A percentile compares a stretch with the other conserved stretches of the same genome.
Conservation (phyloP, 306 rosid genomes). For the Prunus padus region DNA sequence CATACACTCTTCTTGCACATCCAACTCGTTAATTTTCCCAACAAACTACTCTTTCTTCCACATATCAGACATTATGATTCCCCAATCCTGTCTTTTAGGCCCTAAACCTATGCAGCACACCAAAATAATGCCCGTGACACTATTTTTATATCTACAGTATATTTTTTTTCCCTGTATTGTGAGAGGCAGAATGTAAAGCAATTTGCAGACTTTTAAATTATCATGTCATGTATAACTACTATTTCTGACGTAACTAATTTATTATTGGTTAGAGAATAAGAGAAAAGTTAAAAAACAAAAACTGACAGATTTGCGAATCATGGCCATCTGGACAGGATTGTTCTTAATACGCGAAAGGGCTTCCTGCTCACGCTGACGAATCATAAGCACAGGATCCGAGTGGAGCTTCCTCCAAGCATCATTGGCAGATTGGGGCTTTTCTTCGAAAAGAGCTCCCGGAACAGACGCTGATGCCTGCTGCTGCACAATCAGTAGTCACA, state of each 20-base stretch:
- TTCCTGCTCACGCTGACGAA: conserved; percentile 94
- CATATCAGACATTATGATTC: background rate
- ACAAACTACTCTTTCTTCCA: background rate
- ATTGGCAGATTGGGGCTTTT: conserved; percentile 88
- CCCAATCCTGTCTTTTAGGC: background rate
- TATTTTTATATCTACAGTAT: background rate
- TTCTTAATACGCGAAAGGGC: conserved; percentile 73
- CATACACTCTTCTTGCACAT: background rate
- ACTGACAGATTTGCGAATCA: conserved; percentile 78
- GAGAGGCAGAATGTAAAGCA: background rate
- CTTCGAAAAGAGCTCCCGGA: conserved; percentile 89
- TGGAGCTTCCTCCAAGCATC: conserved; percentile 97
- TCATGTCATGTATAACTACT: background rate
- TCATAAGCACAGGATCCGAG: conserved; percentile 93
- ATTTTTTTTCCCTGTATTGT: background rate
- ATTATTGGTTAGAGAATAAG: background rate
- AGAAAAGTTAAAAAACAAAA: background rate
- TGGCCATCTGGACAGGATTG: conserved; percentile 94
- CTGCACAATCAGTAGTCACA: conserved; percentile 10
- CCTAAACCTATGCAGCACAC: background rate
- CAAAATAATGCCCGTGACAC: background rate
- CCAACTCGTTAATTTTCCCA: background rate
- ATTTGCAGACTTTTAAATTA: background rate
- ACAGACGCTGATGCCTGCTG: conserved; percentile 38
- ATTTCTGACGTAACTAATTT: background rate